phyloP scores from a whole-genome alignment of 2,329 filamentous ascomycete genomes.

The Bertia moriformis region DNA sequence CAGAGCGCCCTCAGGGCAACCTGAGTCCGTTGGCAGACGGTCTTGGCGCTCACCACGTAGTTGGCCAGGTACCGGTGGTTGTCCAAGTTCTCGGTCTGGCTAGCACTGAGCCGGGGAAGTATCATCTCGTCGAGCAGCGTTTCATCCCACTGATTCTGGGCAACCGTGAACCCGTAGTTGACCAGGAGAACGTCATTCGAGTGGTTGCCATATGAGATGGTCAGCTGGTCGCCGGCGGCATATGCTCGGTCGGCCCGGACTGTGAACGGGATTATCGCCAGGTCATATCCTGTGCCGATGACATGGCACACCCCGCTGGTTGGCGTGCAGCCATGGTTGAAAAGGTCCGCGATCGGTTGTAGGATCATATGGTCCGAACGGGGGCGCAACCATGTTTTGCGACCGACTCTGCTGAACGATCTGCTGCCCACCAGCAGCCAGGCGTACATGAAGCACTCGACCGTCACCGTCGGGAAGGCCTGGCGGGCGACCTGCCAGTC shows the following conservation, averaged over 20 bases:
- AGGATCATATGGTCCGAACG: constrained; percentile 31
- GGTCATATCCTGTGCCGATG: constrained; percentile 14
- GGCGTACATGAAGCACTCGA: constrained; percentile 10
- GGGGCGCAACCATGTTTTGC: constrained; percentile 12
- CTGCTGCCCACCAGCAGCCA: constrained; percentile 18
- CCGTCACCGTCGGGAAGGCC: background rate
- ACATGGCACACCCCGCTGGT: constrained; percentile 17
- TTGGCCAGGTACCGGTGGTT: background rate
- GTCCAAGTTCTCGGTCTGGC: background rate
- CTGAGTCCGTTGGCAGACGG: background rate
- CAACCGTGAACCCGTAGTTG: constrained; percentile 20
- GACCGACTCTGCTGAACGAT: constrained; percentile 15
- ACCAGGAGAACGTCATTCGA: constrained; percentile 40
- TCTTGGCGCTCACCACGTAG: background rate
- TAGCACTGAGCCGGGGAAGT: background rate
- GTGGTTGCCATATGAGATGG: constrained; percentile 37
- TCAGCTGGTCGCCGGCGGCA: constrained; percentile 31
- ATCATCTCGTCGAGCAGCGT: background rate
- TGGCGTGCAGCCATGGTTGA: constrained; percentile 36
- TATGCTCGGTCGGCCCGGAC: constrained; percentile 27
- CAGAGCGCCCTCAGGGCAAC: background rate
- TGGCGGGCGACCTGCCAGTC: background rate
- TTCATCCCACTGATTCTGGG: background rate
- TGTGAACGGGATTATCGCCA: constrained; percentile 27
- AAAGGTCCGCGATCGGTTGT: constrained; percentile 37